Evolutionary conservation across 805 yeast species (phyloP).

Genomic region (Saturnispora quitensis): DNA sequence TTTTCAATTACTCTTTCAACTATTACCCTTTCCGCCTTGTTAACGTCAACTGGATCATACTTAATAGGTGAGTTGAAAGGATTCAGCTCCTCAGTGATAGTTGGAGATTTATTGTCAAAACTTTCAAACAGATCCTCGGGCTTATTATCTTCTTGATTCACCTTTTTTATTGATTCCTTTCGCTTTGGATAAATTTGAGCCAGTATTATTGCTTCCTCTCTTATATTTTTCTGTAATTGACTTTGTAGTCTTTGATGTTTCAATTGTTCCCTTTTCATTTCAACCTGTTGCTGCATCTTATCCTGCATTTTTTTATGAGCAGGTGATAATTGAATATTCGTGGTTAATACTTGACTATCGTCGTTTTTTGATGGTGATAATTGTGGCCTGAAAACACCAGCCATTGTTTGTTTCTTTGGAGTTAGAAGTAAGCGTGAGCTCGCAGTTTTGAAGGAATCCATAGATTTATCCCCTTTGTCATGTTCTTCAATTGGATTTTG

Average conservation of each 20-base stretch:
- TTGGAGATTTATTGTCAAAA: neutral
- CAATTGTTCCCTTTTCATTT: conserved; percentile 6
- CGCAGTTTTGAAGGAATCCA: conserved; percentile 8
- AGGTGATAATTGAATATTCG: conserved; percentile 7
- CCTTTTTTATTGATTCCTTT: neutral
- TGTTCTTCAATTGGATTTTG: conserved; percentile 7
- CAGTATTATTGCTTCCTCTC: conserved; percentile 10
- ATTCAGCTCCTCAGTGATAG: neutral
- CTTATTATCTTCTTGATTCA: neutral
- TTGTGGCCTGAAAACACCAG: conserved; percentile 3
- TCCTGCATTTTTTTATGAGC: conserved; percentile 13
- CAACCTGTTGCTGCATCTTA: conserved; percentile 10
- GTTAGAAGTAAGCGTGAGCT: conserved; percentile 3
- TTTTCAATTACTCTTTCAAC: conserved; percentile 3
- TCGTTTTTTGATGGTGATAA: neutral
- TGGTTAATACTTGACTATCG: neutral
- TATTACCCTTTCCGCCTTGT: conserved; percentile 1
- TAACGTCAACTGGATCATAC: neutral
- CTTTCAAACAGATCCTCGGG: neutral
- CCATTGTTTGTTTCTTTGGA: conserved; percentile 2
- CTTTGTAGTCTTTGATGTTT: conserved; percentile 11
- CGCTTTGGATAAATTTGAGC: conserved; percentile 8
- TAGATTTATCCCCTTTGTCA: neutral
- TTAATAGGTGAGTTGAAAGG: conserved; percentile 10
- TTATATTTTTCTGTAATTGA: conserved; percentile 7